These are phyloP conservation scores for Entophlyctis luteolus DNA, from an alignment of 192 early-diverging fungal species.

Conservation along the genomic window DNA sequence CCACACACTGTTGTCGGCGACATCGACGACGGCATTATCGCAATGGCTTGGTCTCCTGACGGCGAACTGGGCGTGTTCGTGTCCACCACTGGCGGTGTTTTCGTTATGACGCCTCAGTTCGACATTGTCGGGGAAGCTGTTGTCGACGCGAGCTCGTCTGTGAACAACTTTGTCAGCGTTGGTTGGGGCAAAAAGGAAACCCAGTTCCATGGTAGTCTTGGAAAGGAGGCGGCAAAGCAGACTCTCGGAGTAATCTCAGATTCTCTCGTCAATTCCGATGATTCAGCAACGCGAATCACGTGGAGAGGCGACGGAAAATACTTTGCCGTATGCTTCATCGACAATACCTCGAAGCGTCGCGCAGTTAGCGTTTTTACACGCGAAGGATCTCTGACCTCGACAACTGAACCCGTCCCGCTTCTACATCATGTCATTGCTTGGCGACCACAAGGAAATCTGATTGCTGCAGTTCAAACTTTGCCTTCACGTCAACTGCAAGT, in stretches of 20 bases:
- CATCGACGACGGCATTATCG: constrained; percentile 69
- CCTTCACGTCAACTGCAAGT: constrained; percentile 75
- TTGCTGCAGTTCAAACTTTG: constrained; percentile 72
- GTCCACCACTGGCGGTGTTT: constrained; percentile 57
- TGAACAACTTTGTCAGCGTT: constrained; percentile 62
- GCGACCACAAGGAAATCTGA: constrained; percentile 81
- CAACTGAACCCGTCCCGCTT: constrained; percentile 70
- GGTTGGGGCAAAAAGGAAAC: constrained; percentile 98
- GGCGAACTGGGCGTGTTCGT: constrained; percentile 1
- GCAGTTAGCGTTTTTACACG: constrained; percentile 78
- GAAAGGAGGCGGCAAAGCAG: constrained; percentile 65
- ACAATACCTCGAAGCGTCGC: constrained; percentile 42
- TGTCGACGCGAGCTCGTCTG: constrained; percentile 25
- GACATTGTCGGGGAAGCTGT: constrained; percentile 81
- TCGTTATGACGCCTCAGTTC: constrained; percentile 92
- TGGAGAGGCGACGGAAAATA: constrained; percentile 90
- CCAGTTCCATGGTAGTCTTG: constrained; percentile 91
- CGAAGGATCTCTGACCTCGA: constrained; percentile 78
- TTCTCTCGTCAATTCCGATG: constrained; percentile 58
- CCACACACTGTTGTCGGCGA: constrained; percentile 62
- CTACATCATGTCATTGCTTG: constrained; percentile 78
- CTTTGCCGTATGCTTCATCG: constrained; percentile 73
- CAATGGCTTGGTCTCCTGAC: constrained; percentile 48
- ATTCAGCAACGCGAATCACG: constrained; percentile 65
- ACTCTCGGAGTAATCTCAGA: constrained; percentile 38